Evolutionary conservation across 1,139 yeast species (phyloP), one percentile per base, ranked within the genome.

Genomic region (Hanseniaspora sp.): DNA sequence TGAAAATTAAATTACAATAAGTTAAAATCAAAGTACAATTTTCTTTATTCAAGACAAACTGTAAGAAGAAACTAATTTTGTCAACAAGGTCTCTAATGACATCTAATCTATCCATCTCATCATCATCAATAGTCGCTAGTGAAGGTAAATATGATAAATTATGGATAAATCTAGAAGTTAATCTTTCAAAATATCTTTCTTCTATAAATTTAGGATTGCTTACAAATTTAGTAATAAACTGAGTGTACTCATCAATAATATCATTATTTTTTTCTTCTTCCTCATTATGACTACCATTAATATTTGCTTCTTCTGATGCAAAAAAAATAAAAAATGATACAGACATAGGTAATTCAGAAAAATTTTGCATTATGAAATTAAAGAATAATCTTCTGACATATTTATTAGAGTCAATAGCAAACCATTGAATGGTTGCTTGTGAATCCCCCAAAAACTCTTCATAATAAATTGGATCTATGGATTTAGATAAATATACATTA

Each of bases 111-210:
- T 45, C 33, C 29, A 17, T 31, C 7, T 43, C 44, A 38, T 13
- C 23, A n/a, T 18, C 43, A 23, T 51, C 41, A 37, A 51, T 17
- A 1, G 30, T 15, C 7, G 54, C 46, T 2, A 51, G 9, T 7
- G 54, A 44, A 2, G 54, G 54, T 29, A 51, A 9, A 17, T 51
- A 51, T 4, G 54, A 51, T 7, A 51, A 6, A 28, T 51, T 51
- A 12, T 51, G 54, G n/a, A 51, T 31, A 28, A 38, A 51, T 39
- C 54, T 51, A 7, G 48, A 44, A 7, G 45, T n/a, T 33, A 51
- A n/a, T 45, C 54, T 51, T 39, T 51, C 54, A 51, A 51, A 51
- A 40, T 51, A 51, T 33, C 34, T 37, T 12, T 51, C 54, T 11
- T 51, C 29, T 28, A 18, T 44, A 30, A 44, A 44, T 2, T 34